Evolutionary conservation across 352 stramenopile genomes (phyloP).

Genomic region (Phytophthora parvispora): DNA sequence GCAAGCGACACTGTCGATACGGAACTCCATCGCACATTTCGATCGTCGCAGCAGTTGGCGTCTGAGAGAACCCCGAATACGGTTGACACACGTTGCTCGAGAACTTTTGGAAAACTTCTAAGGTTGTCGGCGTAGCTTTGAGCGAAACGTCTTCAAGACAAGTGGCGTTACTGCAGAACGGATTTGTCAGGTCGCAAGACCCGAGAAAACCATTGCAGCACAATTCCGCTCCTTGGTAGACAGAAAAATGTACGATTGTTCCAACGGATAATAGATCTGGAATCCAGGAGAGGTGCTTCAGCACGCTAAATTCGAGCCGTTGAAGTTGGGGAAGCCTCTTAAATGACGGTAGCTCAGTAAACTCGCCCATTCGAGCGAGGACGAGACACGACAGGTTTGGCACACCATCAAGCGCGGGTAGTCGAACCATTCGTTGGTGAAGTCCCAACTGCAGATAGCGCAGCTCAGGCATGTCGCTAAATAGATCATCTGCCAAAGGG

Average conservation of each 20-base stretch:
- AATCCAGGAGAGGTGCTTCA: constrained; percentile 16
- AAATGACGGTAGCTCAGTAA: constrained; percentile 44
- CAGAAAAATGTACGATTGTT: constrained; percentile 26
- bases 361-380: constrained; percentile 24
- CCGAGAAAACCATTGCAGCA: constrained; percentile 53
- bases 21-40: constrained; percentile 40
- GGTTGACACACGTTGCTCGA: constrained; percentile 27
- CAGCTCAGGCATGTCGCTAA: constrained; percentile 40
- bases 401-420: constrained; percentile 43
- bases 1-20: constrained; percentile 40
- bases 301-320: constrained; percentile 33
- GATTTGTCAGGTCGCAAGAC: constrained; percentile 31
- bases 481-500: constrained; percentile 33
- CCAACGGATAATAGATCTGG: constrained; percentile 30
- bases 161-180: constrained; percentile 13
- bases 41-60: constrained; percentile 26
- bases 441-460: constrained; percentile 47
- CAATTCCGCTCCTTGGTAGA: constrained; percentile 33
- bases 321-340: constrained; percentile 19
- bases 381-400: constrained; percentile 40
- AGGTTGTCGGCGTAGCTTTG: constrained; percentile 17
- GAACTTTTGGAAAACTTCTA: constrained; percentile 22
- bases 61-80: constrained; percentile 26
- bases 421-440: constrained; percentile 26
- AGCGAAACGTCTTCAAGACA: constrained; percentile 23